Percentiles rank a stretch among this genome's conserved stretches.
Evolutionary conservation across 345 rosid genomes (phyloP).

Genomic region (Rhodamnia argentea): DNA sequence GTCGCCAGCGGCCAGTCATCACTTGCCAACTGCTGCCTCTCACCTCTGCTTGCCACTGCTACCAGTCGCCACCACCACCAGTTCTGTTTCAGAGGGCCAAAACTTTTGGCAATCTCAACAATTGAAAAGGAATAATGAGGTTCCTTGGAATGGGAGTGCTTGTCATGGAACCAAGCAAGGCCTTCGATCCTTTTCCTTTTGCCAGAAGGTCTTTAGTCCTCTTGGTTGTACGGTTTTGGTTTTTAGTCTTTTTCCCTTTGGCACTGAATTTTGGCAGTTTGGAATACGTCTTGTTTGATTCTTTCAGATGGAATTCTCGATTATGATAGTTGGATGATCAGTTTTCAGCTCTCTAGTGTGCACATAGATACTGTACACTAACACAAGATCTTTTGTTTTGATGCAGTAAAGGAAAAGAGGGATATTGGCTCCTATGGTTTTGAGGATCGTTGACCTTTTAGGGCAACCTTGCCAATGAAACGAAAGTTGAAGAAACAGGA

Average conservation of each 20-base stretch:
- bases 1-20: neutral
- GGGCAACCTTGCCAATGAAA: neutral
- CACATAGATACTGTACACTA: neutral
- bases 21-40: neutral
- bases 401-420: neutral
- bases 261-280: neutral
- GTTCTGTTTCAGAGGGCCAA: neutral
- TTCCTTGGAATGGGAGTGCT: neutral
- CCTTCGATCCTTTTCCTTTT: neutral
- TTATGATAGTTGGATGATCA: neutral
- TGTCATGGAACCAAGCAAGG: neutral
- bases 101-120: neutral
- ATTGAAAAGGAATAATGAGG: neutral
- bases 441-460: neutral
- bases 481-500: conserved; percentile 1
- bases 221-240: neutral
- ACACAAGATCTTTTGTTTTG: neutral
- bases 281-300: neutral
- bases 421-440: neutral
- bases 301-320: neutral
- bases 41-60: neutral
- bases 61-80: neutral
- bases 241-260: neutral
- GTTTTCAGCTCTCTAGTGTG: neutral
- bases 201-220: neutral